Percentiles rank a stretch among this genome's conserved stretches.
Conservation (phyloP, 257 asterid genomes). For the Coffea eugenioides region DNA sequence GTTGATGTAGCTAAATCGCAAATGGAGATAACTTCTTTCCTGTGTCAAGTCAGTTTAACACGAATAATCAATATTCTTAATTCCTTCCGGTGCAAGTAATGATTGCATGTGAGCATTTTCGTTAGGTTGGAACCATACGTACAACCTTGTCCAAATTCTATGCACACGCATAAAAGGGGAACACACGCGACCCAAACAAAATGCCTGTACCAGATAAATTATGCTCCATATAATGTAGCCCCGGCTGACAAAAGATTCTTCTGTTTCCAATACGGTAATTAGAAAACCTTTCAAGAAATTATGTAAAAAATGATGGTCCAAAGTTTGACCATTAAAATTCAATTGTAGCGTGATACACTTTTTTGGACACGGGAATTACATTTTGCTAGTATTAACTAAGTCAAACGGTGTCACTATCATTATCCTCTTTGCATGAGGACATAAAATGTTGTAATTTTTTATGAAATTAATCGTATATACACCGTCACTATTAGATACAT, state of each 20-base stretch:
- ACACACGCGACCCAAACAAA: neutral
- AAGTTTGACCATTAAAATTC: neutral
- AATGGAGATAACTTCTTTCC: conserved; percentile 1
- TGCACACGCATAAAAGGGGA: neutral
- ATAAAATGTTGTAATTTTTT: neutral
- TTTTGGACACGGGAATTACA: neutral
- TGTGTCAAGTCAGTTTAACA: neutral
- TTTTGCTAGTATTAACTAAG: neutral
- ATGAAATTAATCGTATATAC: too few relatives aligned
- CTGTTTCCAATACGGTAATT: too few relatives aligned
- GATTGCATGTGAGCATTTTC: neutral
- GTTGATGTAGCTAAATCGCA: too few relatives aligned
- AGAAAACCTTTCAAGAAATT: neutral
- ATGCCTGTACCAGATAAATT: too few relatives aligned
- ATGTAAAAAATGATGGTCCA: neutral
- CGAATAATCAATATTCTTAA: neutral
- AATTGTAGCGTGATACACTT: too few relatives aligned
- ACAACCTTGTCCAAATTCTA: neutral
- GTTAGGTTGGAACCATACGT: neutral
- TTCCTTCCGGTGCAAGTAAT: conserved; percentile 15
- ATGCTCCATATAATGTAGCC: too few relatives aligned
- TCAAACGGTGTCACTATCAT: neutral
- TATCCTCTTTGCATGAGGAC: neutral
- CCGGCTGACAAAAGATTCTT: too few relatives aligned
- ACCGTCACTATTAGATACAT: too few relatives aligned